Evolutionary conservation across 176 grass and related monocot species (phyloP).

Genomic region (Carex pumila): DNA sequence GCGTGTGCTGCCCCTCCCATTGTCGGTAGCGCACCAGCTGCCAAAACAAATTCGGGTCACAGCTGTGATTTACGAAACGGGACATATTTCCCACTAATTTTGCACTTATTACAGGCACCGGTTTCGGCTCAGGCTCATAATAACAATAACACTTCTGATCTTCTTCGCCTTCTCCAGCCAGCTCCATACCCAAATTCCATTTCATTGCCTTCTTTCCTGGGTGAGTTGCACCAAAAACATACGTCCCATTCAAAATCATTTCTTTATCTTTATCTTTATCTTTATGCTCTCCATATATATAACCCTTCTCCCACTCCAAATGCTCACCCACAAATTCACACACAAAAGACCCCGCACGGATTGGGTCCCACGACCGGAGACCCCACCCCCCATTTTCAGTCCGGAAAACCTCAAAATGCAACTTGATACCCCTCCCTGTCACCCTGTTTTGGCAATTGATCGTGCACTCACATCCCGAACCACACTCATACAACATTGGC

Average conservation of each 20-base stretch:
- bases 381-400: conserved; percentile 63
- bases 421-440: conserved; percentile 40
- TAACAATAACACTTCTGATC: conserved; percentile 15
- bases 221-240: conserved; percentile 51
- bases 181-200: conserved; percentile 58
- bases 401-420: conserved; percentile 72
- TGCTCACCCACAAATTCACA: conserved; percentile 68
- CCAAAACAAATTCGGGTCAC: conserved; percentile 78
- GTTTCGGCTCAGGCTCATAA: conserved; percentile 33
- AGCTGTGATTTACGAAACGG: conserved; percentile 82
- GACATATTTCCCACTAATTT: conserved; percentile 56
- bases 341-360: conserved; percentile 70
- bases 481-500: conserved; percentile 58
- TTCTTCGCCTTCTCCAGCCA: conserved; percentile 28
- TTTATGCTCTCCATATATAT: too few relatives aligned
- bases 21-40: conserved; percentile 55
- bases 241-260: conserved; percentile 42
- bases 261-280: neutral
- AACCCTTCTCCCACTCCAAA: neutral
- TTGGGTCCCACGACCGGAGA: conserved; percentile 70
- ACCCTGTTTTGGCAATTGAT: conserved; percentile 69
- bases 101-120: conserved; percentile 48
- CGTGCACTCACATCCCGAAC: conserved; percentile 46
- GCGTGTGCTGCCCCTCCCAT: conserved; percentile 46
- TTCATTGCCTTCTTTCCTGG: conserved; percentile 58